Evolutionary conservation across 2,329 filamentous ascomycete genomes (phyloP), one percentile per base, ranked within the genome.

Genomic region (Dactylellina sp.): DNA sequence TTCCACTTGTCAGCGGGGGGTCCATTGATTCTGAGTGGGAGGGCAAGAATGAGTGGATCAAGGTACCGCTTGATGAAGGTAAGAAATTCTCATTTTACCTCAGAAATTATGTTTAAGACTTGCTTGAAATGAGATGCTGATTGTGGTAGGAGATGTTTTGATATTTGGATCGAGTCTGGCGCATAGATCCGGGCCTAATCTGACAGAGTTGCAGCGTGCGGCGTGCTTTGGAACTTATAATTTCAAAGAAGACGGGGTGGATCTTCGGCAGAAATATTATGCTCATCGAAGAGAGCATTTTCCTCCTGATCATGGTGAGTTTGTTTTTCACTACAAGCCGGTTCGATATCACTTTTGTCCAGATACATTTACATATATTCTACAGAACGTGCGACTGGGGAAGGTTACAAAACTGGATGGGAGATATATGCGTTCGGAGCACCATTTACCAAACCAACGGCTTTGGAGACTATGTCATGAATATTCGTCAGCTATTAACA

Each of bases 141-240:
- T 4, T 32, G 28, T 32, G 28, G 2, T 32, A 81, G 81, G 80
- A 7, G 78, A 81, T 12, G 77, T 82, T 7, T 68, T 83, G 6
- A 76, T 83, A 11, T 83, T 82, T 46, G 81, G 82, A 1, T 81
- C 80, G 5, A 82, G 82, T 63, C 76, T 82, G 11, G 82, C 81
- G 1, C 81, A 83, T 75, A 79, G 81, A 2, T 81, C 79, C 53
- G 80, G 79, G 11, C 64, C 78, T 28, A 82, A 83, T 64, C 75
- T 66, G 14, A 82, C 81, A 57, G 68, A 49, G 0, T 79, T 78
- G 57, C 78, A 81, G 47, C 79, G 82, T 0, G 79, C 79, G 44
- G 82, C 81, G 6, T 79, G 83, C 22, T 83, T 83, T 71, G 81
- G 82, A 1, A 83, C 82, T 0, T 83, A 83, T 75, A 82, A 83